Base-by-base conservation (phyloP, 306 rosid genomes). In the Cucumis melo region DNA sequence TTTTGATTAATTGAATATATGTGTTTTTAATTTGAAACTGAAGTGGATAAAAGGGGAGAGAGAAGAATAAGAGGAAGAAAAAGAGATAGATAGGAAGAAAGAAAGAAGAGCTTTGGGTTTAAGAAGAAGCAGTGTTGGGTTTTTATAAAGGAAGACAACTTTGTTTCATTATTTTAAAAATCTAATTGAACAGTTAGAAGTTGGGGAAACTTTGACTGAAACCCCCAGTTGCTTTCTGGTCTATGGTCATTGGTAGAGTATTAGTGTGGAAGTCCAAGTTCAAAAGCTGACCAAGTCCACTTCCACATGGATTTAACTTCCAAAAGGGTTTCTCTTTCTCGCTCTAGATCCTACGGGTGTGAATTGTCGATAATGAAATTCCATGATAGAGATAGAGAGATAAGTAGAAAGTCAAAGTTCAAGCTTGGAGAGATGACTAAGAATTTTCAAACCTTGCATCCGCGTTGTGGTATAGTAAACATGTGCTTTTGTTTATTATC, bases 281-380 rank as follows among this genome's bases (percentile, higher is more conserved):
- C 65, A 34, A 74, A 74, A n/a, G 64, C 78, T 74, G 78, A 74
- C 78, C 78, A 55, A 56, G 63, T 74, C 78, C 39, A 74, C 78
- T 53, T n/a, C 61, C 46, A 48, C 57, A 1, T 34, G 12, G 20
- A 46, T 71, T 48, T 74, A 74, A 54, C 65, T 55, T 74, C 53
- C 63, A 74, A 74, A 55, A 56, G 63, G 63, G 50, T 5, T 23
- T 74, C 65, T 56, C 20, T 54, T 41, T 74, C 76, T 50, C 76
- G 10, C 42, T 29, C 76, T 72, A 72, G 61, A 70, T 42, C 56
- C 75, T 6, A 70, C 75, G 75, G 58, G n/a, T 46, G 57, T 15
- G 75, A 24, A 23, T 53, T 10, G 29, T 27, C 0, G 12, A 51
- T 9, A n/a, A 55, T 53, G 32, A 32, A 51, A 55, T 74, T 54